Conservation (phyloP, 2,329 filamentous ascomycete genomes). For the Calonectria multiphialidica region DNA sequence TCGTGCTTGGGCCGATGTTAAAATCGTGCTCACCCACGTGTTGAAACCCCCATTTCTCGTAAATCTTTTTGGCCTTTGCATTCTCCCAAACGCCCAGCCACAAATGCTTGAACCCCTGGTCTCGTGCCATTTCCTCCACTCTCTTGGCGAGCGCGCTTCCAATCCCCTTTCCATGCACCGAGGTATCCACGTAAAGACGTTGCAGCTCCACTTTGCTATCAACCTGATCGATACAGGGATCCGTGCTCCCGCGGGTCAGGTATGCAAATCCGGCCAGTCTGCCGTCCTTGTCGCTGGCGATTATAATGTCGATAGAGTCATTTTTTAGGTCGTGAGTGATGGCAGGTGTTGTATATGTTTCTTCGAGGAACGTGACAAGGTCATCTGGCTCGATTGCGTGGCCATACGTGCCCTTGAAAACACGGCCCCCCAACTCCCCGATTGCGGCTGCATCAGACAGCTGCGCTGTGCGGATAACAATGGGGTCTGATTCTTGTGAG, state of each 20-base stretch:
- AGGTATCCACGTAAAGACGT: not conserved
- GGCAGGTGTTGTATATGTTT: not conserved
- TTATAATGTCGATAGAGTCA: not conserved
- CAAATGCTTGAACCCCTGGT: conserved; percentile 1
- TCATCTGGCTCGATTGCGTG: not conserved
- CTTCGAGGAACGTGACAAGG: not conserved
- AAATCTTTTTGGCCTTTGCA: not conserved
- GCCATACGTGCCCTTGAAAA: not conserved
- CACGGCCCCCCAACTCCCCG: not conserved
- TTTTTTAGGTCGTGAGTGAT: not conserved
- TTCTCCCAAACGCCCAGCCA: not conserved
- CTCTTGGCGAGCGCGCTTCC: not conserved
- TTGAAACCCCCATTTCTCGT: not conserved
- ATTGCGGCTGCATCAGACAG: not conserved
- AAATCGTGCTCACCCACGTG: not conserved
- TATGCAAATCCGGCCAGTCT: not conserved
- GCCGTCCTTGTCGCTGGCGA: not conserved
- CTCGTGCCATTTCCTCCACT: not conserved
- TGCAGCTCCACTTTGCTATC: not conserved
- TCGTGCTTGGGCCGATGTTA: not conserved
- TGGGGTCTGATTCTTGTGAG: no score
- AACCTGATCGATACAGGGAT: not conserved
- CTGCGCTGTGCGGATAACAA: not conserved
- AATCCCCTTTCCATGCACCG: not conserved
- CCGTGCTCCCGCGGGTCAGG: not conserved